These are phyloP conservation scores for Trametes sp. DNA, from an alignment of 1,284 basidiomycete genomes.

Conservation along the genomic window DNA sequence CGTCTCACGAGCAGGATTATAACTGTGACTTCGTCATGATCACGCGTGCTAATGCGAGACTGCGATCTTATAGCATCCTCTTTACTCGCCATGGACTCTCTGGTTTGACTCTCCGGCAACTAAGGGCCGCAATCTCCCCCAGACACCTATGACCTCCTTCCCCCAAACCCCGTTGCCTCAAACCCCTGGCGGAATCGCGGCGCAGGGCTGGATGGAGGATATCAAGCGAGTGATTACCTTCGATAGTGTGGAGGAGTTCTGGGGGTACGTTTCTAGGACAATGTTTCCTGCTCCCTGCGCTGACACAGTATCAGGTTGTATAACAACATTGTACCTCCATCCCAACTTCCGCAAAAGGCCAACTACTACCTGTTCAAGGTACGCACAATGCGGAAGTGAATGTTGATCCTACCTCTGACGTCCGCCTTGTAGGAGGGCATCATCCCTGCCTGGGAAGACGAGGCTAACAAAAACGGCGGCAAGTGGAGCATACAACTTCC, in stretches of 20 bases:
- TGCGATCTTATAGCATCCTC: conserved; percentile 74
- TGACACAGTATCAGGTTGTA: conserved; percentile 68
- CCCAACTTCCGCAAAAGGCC: conserved; percentile 91
- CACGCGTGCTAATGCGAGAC: neutral
- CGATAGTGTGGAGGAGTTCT: conserved; percentile 96
- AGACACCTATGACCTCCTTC: conserved; percentile 82
- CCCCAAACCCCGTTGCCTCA: conserved; percentile 76
- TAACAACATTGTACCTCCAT: conserved; percentile 98
- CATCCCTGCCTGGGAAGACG: conserved; percentile 96
- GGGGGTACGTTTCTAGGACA: conserved; percentile 71
- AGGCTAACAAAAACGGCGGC: conserved; percentile 94
- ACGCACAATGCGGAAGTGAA: conserved; percentile 4
- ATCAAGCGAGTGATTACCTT: conserved; percentile 95
- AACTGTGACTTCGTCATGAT: neutral
- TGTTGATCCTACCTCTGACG: conserved; percentile 19
- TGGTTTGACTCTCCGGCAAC: conserved; percentile 96
- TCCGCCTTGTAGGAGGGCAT: conserved; percentile 76
- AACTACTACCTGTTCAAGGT: conserved; percentile 99
- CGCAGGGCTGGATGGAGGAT: conserved; percentile 96
- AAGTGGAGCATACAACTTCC: conserved; percentile 99
- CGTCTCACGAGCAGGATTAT: too few relatives aligned
- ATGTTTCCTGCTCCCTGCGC: conserved; percentile 7
- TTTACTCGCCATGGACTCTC: conserved; percentile 94
- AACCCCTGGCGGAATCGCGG: conserved; percentile 67
- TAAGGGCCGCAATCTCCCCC: conserved; percentile 87